A percentile compares a stretch with the other conserved stretches of the same genome.
phyloP scores from a whole-genome alignment of 2,329 filamentous ascomycete species.

The Trichothecium sympodiale region DNA sequence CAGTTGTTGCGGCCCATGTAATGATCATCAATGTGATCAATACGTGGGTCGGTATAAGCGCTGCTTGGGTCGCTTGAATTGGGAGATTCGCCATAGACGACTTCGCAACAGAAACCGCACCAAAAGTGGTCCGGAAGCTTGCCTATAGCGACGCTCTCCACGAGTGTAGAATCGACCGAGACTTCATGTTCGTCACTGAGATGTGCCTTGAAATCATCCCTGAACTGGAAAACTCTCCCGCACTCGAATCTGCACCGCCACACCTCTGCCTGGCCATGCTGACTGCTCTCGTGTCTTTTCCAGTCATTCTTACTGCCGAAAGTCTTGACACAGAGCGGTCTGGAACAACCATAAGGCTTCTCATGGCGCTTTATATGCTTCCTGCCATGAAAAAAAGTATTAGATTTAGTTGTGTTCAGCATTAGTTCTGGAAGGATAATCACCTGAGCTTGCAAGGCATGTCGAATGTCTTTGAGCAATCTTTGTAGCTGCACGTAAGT shows the following conservation, averaged over 20 bases:
- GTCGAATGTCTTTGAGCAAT: constrained; percentile 34
- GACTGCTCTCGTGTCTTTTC: constrained; percentile 80
- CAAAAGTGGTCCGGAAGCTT: constrained; percentile 56
- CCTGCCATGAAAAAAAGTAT: too few relatives aligned
- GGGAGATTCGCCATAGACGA: constrained; percentile 20
- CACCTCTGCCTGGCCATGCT: constrained; percentile 60
- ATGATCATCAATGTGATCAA: constrained; percentile 67
- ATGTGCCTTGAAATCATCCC: constrained; percentile 51
- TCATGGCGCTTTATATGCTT: constrained; percentile 79
- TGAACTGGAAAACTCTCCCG: constrained; percentile 44
- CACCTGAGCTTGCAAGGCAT: constrained; percentile 49
- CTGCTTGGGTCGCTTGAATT: constrained; percentile 14
- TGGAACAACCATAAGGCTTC: constrained; percentile 75
- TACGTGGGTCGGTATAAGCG: constrained; percentile 19
- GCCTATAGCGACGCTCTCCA: constrained; percentile 11
- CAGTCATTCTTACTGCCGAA: constrained; percentile 94
- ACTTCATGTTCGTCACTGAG: constrained; percentile 39
- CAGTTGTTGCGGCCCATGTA: constrained; percentile 40
- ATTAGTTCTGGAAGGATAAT: not conserved
- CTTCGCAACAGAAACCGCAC: constrained; percentile 69
- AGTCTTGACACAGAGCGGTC: constrained; percentile 51
- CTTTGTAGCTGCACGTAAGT: constrained; percentile 17
- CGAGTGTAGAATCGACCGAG: constrained; percentile 17
- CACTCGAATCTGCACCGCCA: constrained; percentile 62
- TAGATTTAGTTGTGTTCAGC: constrained; percentile 7